A percentile compares a stretch with the other conserved stretches of the same genome.
phyloP scores from a whole-genome alignment of 148 eudicot genomes.

The Mesembryanthemum crystallinum region DNA sequence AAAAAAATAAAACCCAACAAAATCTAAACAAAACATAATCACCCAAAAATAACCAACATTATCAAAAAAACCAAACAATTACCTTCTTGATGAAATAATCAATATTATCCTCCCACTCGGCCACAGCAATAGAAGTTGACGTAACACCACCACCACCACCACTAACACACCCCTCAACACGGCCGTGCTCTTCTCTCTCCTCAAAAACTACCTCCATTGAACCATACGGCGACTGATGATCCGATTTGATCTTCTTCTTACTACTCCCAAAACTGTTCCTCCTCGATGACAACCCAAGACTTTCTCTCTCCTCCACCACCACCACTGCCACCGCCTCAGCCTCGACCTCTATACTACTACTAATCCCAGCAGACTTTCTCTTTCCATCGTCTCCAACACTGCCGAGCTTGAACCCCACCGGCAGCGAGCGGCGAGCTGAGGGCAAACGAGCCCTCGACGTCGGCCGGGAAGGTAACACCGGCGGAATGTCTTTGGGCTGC shows the following conservation, averaged over 20 bases:
- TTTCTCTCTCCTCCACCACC: conserved; percentile 10
- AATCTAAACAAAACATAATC: too few species aligned
- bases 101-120: conserved; percentile 66
- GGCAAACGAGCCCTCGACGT: conserved; percentile 62
- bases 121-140: conserved; percentile 33
- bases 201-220: conserved; percentile 7
- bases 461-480: conserved; percentile 81
- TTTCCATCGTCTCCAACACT: conserved; percentile 9
- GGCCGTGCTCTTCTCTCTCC: conserved; percentile 28
- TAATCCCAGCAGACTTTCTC: conserved; percentile 2
- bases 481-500: conserved; percentile 65
- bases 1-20: not conserved
- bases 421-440: conserved; percentile 48
- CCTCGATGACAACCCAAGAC: conserved; percentile 10
- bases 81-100: conserved; percentile 84
- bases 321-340: not conserved
- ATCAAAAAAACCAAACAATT: not conserved
- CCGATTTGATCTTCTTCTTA: conserved; percentile 50
- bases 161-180: conserved; percentile 17
- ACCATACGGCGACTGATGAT: conserved; percentile 52
- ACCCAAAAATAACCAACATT: not conserved
- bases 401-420: conserved; percentile 40
- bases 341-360: not conserved
- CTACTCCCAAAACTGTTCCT: conserved; percentile 50
- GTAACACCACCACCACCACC: conserved; percentile 13